These are phyloP conservation scores for Hyphopichia fennica DNA, from an alignment of 1,139 yeast species.

Conservation along the genomic window DNA sequence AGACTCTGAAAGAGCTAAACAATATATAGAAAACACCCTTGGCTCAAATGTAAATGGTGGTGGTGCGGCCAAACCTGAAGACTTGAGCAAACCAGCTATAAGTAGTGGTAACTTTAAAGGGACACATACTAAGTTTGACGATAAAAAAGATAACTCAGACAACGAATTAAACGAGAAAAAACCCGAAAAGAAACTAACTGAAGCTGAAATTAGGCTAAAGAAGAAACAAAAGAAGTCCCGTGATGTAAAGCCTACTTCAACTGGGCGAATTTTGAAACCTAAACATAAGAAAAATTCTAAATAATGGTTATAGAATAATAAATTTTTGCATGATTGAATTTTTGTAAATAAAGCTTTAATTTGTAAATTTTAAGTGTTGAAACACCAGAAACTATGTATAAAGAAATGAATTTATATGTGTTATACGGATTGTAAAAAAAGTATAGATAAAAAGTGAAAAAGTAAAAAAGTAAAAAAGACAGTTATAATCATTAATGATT, in stretches of 20 bases:
- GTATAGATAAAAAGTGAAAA: background rate
- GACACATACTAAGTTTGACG: slow-evolving; percentile 55
- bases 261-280: slow-evolving; percentile 7
- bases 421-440: background rate
- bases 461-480: background rate
- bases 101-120: slow-evolving; percentile 59
- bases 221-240: background rate
- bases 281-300: slow-evolving; percentile 1
- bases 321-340: background rate
- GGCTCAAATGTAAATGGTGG: slow-evolving; percentile 34
- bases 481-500: background rate
- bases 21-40: slow-evolving; percentile 47
- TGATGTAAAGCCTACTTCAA: slow-evolving; percentile 3
- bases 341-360: no score
- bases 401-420: background rate
- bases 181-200: background rate
- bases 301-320: background rate
- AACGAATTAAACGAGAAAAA: background rate
- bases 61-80: slow-evolving; percentile 27
- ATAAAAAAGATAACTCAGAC: slow-evolving; percentile 10
- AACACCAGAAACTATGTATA: no score
- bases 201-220: background rate
- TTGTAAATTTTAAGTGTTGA: no score
- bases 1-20: slow-evolving; percentile 38
- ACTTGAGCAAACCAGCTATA: slow-evolving; percentile 52